A percentile compares a stretch with the other conserved stretches of the same genome.
Evolutionary conservation across 257 asterid species (phyloP).

Genomic region (Gardenia jasminoides): DNA sequence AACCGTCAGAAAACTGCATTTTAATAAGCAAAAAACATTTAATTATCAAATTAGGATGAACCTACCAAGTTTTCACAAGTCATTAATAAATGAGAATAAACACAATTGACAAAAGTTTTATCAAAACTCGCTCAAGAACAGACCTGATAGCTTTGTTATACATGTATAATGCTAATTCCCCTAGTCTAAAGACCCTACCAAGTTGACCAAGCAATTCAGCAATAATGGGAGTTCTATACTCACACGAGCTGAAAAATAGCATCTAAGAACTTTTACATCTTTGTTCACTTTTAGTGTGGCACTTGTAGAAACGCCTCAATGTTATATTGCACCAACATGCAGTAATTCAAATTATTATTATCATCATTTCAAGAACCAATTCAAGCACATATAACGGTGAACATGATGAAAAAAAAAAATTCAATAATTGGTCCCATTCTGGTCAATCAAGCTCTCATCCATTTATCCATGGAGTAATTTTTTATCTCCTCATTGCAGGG

Average conservation of each 20-base stretch:
- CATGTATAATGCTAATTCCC: too few species aligned
- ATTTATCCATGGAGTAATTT: neutral
- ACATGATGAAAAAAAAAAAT: neutral
- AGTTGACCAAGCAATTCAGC: too few species aligned
- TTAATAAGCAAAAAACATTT: slow-evolving; percentile 10
- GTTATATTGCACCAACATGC: neutral
- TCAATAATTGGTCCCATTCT: neutral
- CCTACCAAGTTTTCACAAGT: neutral
- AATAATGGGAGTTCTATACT: neutral
- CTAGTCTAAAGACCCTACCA: too few species aligned
- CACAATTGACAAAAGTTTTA: neutral
- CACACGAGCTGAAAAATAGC: neutral
- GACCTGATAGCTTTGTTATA: too few species aligned
- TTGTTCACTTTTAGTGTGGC: neutral
- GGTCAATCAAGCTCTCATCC: neutral
- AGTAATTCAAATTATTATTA: neutral
- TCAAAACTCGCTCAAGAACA: too few species aligned
- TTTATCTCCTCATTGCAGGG: neutral
- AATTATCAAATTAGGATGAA: slow-evolving; percentile 14
- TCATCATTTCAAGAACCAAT: neutral
- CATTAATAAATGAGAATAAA: neutral
- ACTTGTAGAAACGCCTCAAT: neutral
- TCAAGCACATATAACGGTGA: neutral
- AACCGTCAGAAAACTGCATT: slow-evolving; percentile 75
- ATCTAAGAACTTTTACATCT: neutral